These are phyloP conservation scores for Symbiodinium pilosum DNA, from an alignment of 73 alveolate genomes.

Conservation along the genomic window DNA sequence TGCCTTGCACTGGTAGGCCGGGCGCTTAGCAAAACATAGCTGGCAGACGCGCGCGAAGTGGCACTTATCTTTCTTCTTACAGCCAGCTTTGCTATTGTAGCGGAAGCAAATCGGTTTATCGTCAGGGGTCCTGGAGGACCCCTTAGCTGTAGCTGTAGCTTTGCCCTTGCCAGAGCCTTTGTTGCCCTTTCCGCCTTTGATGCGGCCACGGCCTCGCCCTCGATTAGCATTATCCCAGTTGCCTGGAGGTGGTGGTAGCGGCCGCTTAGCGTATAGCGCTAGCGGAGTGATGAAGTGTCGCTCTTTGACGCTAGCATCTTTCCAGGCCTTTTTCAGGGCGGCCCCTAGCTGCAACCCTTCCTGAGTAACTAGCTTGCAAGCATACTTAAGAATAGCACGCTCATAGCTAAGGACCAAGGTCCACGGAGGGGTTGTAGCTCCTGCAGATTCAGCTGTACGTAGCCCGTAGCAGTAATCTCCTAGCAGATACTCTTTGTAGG, in stretches of 20 bases:
- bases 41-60: conserved; percentile 13
- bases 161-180: too few relatives aligned
- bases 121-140: too few relatives aligned
- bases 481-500: conserved; percentile 1
- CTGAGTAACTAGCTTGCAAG: background rate
- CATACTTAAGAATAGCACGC: background rate
- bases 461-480: conserved; percentile 38
- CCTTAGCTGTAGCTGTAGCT: too few relatives aligned
- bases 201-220: too few relatives aligned
- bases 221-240: too few relatives aligned
- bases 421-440: background rate
- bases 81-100: background rate
- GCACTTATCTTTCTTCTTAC: background rate
- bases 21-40: conserved; percentile 1
- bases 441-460: background rate
- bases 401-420: background rate
- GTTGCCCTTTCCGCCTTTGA: too few relatives aligned
- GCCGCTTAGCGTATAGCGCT: conserved; percentile 20
- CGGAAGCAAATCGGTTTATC: background rate
- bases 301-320: background rate
- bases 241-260: background rate
- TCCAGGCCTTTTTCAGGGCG: background rate
- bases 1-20: background rate
- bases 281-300: conserved; percentile 21
- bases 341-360: background rate